Evolutionary conservation across 2,329 filamentous ascomycete genomes (phyloP), one percentile per base, ranked within the genome.

Genomic region (Lecanicillium sp.): DNA sequence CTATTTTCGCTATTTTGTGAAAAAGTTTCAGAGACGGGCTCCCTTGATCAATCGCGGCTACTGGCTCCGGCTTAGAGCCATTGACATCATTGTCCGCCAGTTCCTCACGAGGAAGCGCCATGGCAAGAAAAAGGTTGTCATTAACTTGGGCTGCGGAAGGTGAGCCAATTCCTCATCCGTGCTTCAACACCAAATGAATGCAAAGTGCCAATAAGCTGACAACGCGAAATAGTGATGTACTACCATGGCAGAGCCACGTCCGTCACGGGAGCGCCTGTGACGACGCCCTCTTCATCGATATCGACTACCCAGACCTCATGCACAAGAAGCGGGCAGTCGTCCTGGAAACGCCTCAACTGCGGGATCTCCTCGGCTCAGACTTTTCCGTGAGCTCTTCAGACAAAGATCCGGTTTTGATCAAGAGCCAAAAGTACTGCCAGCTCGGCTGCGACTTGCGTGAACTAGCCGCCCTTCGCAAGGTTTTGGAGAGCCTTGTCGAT

Each of bases 141-240:
- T 95, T 33, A 95, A 94, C 54, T 64, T 95, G 27, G 88, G 89
- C 17, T 94, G 87, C 67, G 89, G 89, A 59, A 94, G 87, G 87
- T 90, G 63, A 77, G 83, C n/a, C n/a, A n/a, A 72, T 20, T 22
- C 36, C 22, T 15, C 19, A 25, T 28, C 42, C 18, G 44, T 29
- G 8, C 32, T 37, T 32, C 11, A 25, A 25, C 6, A 33, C 22
- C 12, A 17, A 13, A 36, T 17, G 27, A 17, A 11, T 33, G 15
- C 9, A 14, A 28, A n/a, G n/a, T n/a, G n/a, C n/a, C n/a, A n/a
- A n/a, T n/a, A n/a, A n/a, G 30, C 11, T 45, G 15, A 36, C 15
- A 34, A 15, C n/a, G n/a, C n/a, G n/a, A n/a, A 25, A 25, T 25
- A 94, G 88, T 58, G 88, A 96, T 62, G 84, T 89, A 34, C 66